These are phyloP conservation scores for Knufia petricola DNA, from an alignment of 2,329 filamentous ascomycete species.

Conservation along the genomic window DNA sequence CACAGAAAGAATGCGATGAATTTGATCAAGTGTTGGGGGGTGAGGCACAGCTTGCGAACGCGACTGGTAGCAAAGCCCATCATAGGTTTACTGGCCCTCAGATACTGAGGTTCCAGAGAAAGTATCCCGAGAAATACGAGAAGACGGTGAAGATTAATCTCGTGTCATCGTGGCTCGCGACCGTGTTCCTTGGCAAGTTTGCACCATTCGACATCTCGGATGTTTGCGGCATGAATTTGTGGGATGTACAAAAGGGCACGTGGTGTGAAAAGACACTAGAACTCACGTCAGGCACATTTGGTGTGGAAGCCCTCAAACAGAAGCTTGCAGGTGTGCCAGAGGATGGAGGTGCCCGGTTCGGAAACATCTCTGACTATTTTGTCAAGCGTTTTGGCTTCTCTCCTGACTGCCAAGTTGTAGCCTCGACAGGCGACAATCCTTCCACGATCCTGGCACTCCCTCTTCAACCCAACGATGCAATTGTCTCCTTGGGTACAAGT, in stretches of 20 bases:
- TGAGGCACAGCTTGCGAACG: constrained; percentile 59
- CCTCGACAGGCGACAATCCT: constrained; percentile 94
- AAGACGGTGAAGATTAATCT: constrained; percentile 79
- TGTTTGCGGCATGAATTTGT: constrained; percentile 93
- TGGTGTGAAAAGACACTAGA: constrained; percentile 70
- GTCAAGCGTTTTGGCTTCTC: constrained; percentile 68
- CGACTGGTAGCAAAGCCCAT: constrained; percentile 86
- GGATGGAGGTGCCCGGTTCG: constrained; percentile 73
- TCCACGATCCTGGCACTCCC: constrained; percentile 88
- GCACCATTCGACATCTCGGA: constrained; percentile 90
- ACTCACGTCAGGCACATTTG: constrained; percentile 60
- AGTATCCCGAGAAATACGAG: constrained; percentile 70
- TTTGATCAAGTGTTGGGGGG: constrained; percentile 68
- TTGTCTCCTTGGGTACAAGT: constrained; percentile 87
- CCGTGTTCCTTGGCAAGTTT: constrained; percentile 72
- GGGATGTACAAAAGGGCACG: constrained; percentile 66
- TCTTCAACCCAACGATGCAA: constrained; percentile 77
- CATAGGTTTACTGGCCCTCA: constrained; percentile 97
- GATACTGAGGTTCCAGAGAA: constrained; percentile 76
- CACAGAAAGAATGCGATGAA: constrained; percentile 78
- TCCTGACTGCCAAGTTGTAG: constrained; percentile 62
- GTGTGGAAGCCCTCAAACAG: constrained; percentile 54
- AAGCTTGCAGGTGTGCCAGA: constrained; percentile 74
- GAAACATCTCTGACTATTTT: constrained; percentile 69
- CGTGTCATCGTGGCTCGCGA: constrained; percentile 90